Conservation (phyloP, 257 asterid genomes). For the Scutellaria baicalensis region DNA sequence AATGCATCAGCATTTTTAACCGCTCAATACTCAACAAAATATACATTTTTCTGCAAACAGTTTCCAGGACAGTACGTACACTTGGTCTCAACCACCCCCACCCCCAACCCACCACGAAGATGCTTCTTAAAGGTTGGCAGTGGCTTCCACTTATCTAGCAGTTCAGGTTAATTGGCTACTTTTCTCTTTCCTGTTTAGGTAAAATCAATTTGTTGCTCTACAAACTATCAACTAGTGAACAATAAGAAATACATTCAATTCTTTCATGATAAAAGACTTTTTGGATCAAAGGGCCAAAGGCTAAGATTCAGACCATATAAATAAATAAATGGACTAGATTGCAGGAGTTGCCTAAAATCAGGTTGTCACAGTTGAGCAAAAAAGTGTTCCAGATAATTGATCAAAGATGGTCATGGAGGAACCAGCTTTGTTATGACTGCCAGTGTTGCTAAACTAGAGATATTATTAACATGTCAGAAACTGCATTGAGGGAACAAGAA, state of each 20-base stretch:
- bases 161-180: background rate
- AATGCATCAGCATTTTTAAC: constrained; percentile 1
- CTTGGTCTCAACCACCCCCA: background rate
- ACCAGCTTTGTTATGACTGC: background rate
- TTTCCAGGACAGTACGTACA: background rate
- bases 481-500: too few species aligned
- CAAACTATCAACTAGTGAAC: background rate
- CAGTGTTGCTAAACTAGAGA: background rate
- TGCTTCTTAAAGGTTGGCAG: background rate
- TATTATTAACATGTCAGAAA: too few species aligned
- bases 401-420: constrained; percentile 1
- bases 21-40: background rate
- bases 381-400: background rate
- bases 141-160: background rate
- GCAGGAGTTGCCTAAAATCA: constrained; percentile 32
- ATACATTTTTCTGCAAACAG: background rate
- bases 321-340: constrained; percentile 35
- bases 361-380: constrained; percentile 34
- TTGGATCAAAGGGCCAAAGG: constrained; percentile 33
- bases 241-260: background rate
- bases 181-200: background rate
- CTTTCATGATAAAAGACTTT: constrained; percentile 19
- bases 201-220: background rate
- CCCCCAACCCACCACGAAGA: background rate
- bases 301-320: constrained; percentile 43